Conservation (phyloP, 805 yeast species). For the Metschnikowia corniflorae region DNA sequence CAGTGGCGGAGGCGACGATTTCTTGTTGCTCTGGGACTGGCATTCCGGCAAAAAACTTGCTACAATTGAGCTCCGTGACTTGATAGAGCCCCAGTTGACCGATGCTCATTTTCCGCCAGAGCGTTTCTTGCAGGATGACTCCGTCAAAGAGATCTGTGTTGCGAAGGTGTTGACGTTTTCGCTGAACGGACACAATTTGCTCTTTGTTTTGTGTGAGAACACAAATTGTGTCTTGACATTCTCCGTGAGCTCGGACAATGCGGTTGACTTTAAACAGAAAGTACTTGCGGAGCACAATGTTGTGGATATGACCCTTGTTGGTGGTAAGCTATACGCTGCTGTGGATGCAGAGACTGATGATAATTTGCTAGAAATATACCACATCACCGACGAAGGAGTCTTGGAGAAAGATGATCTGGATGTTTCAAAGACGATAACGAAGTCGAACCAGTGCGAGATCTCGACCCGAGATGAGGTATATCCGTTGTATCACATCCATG, state of each 20-base stretch:
- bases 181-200: constrained; percentile 20
- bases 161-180: constrained; percentile 38
- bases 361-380: constrained; percentile 23
- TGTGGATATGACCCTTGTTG: constrained; percentile 27
- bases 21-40: constrained; percentile 79
- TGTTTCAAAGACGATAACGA: constrained; percentile 22
- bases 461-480: constrained; percentile 37
- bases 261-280: constrained; percentile 29
- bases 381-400: constrained; percentile 21
- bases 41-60: constrained; percentile 41
- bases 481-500: constrained; percentile 47
- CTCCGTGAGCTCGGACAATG: constrained; percentile 22
- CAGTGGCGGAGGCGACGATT: constrained; percentile 91
- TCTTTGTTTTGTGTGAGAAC: constrained; percentile 51
- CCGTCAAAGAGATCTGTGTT: constrained; percentile 52
- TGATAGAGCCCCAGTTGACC: constrained; percentile 40
- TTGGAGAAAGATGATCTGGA: constrained; percentile 13
- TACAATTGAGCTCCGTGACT: constrained; percentile 45
- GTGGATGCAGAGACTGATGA: constrained; percentile 28
- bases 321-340: constrained; percentile 23
- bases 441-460: constrained; percentile 30
- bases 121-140: constrained; percentile 53
- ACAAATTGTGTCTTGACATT: constrained; percentile 44
- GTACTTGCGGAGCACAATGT: constrained; percentile 24
- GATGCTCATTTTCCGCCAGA: constrained; percentile 62